Evolutionary conservation across 768 basidiomycete species (phyloP).

Genomic region (Phallus indusiatus): DNA sequence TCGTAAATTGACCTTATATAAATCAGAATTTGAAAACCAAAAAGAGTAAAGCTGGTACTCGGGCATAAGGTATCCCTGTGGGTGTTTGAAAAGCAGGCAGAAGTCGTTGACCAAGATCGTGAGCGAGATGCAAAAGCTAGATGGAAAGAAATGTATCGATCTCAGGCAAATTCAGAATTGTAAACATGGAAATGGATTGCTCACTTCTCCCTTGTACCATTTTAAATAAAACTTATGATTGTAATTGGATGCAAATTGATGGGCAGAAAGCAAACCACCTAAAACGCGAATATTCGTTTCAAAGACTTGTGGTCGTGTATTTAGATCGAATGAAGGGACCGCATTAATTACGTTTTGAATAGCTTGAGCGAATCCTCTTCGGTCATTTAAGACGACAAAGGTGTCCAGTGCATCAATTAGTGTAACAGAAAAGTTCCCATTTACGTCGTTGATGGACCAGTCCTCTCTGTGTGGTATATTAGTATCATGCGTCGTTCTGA

Average conservation of each 20-base stretch:
- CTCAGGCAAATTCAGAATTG: neutral
- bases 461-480: slow-evolving; percentile 31
- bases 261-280: slow-evolving; percentile 81
- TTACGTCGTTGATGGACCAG: slow-evolving; percentile 80
- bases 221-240: slow-evolving; percentile 64
- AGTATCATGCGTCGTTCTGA: slow-evolving; percentile 5
- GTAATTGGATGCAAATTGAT: slow-evolving; percentile 64
- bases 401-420: slow-evolving; percentile 81
- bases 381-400: slow-evolving; percentile 78
- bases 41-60: slow-evolving; percentile 37
- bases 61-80: slow-evolving; percentile 86
- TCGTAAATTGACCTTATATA: slow-evolving; percentile 65
- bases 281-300: slow-evolving; percentile 93
- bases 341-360: slow-evolving; percentile 71
- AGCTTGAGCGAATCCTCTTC: slow-evolving; percentile 70
- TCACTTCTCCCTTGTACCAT: slow-evolving; percentile 68
- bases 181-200: neutral
- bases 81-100: slow-evolving; percentile 88
- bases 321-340: slow-evolving; percentile 78
- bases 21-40: slow-evolving; percentile 3
- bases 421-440: slow-evolving; percentile 86
- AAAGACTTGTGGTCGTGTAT: slow-evolving; percentile 96
- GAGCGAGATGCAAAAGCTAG: slow-evolving; percentile 59
- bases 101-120: slow-evolving; percentile 79
- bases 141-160: neutral